phyloP scores from a whole-genome alignment of 805 yeast genomes.

The Candida coquimbonensis region DNA sequence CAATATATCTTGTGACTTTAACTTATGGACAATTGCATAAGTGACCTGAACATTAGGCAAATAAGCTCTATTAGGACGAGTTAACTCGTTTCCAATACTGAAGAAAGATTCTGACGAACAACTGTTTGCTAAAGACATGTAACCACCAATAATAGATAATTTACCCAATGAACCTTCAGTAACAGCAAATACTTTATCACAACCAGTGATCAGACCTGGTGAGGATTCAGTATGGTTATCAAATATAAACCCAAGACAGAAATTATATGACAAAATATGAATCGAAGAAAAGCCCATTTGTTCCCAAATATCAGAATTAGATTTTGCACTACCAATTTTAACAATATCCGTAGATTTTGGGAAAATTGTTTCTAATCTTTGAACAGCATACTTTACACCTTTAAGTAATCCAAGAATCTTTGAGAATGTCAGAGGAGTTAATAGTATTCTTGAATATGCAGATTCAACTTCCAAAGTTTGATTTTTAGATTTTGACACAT shows the following conservation, averaged over 20 bases:
- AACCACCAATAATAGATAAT: slow-evolving; percentile 61
- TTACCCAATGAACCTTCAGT: slow-evolving; percentile 58
- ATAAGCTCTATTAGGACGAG: slow-evolving; percentile 52
- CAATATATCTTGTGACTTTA: slow-evolving; percentile 31
- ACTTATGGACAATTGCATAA: slow-evolving; percentile 29
- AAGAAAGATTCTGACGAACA: slow-evolving; percentile 41
- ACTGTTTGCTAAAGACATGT: slow-evolving; percentile 66
- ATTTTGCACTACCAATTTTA: neutral
- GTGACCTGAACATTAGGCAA: slow-evolving; percentile 62
- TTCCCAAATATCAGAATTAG: slow-evolving; percentile 5
- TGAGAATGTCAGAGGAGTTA: slow-evolving; percentile 45
- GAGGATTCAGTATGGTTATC: slow-evolving; percentile 32
- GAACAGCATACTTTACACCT: slow-evolving; percentile 3
- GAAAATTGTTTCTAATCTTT: neutral
- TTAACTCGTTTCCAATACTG: slow-evolving; percentile 38
- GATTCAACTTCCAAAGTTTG: slow-evolving; percentile 53
- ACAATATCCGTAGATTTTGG: neutral
- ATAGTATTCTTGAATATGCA: slow-evolving; percentile 48
- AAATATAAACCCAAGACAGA: slow-evolving; percentile 77
- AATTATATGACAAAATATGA: slow-evolving; percentile 52
- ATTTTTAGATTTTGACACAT: slow-evolving; percentile 26
- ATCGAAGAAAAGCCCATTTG: slow-evolving; percentile 34
- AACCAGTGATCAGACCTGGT: slow-evolving; percentile 78
- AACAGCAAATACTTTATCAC: slow-evolving; percentile 62
- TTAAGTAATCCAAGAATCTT: slow-evolving; percentile 17